Evolutionary conservation across 2,329 filamentous ascomycete species (phyloP).

Genomic region (Arthrinium phaeospermum): DNA sequence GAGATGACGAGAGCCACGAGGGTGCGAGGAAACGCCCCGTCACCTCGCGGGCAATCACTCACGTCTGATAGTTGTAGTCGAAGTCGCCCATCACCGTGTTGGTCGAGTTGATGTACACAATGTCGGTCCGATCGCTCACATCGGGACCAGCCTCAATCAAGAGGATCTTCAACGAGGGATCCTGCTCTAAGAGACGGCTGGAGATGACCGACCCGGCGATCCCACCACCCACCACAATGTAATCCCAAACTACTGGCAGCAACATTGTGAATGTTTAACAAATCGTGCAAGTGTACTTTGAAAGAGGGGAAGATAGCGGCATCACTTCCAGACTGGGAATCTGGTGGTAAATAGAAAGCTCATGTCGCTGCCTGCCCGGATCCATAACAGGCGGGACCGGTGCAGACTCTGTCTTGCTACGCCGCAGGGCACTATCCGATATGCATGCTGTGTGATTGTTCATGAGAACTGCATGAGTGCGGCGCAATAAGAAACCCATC

Average conservation of each 20-base stretch:
- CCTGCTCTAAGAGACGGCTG: constrained; percentile 31
- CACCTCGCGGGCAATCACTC: constrained; percentile 24
- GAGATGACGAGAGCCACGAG: background rate
- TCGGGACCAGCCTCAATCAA: constrained; percentile 35
- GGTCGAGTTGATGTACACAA: constrained; percentile 31
- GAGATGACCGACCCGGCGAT: constrained; percentile 33
- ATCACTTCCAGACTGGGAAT: too few relatives aligned
- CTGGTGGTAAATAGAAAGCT: too few relatives aligned
- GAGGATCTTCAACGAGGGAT: constrained; percentile 29
- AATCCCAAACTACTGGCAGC: constrained; percentile 25
- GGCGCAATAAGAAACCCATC: too few relatives aligned
- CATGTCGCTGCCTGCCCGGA: background rate
- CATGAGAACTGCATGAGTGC: too few relatives aligned
- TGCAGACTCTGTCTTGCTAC: too few relatives aligned
- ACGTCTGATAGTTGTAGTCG: constrained; percentile 33
- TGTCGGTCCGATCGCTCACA: constrained; percentile 28
- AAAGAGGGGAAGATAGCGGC: too few relatives aligned
- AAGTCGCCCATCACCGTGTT: constrained; percentile 31
- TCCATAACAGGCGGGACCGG: too few relatives aligned
- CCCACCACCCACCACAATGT: constrained; percentile 36
- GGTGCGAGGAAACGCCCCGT: background rate
- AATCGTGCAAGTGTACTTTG: background rate
- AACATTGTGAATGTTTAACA: background rate
- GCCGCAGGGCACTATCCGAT: too few relatives aligned
- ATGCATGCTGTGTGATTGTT: too few relatives aligned